Evolutionary conservation across 2,329 filamentous ascomycete species (phyloP), one percentile per base, ranked within the genome.

Genomic region (Cordyceps cateniannulata): DNA sequence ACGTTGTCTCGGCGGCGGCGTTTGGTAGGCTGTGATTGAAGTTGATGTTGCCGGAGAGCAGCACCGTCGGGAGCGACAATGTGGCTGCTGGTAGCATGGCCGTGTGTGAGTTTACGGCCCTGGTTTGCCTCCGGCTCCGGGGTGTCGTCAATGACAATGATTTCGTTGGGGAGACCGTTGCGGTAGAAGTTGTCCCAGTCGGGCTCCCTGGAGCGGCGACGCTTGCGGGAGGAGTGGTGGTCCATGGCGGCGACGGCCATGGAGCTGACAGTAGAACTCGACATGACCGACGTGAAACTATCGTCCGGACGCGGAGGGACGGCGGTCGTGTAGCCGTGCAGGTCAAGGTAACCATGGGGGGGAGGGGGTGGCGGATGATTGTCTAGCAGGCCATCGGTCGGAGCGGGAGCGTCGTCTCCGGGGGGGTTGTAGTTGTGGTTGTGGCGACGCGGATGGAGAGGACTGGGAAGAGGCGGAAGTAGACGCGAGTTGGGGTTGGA

Each of bases 121-220:
- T 75, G 74, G 59, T 75, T 72, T 52, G 73, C 68, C 62, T 83
- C 79, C 60, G 81, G 80, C 62, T 83, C 81, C 56, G 88, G 88
- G 5, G 85, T 86, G 72, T 93, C 88, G 72, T 89, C 85, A 68
- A 95, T 95, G 68, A 93, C 86, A 69, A 95, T 93, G 70, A 95
- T 86, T 76, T 95, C 90, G 71, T 91, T 88, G 25, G 90, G 90
- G 27, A 92, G 77, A 4, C 90, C 90, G 72, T 93, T 93, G 71
- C 88, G 88, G 73, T 93, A 93, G 70, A 93, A 95, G 65, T 82
- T 85, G 62, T 83, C 80, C 90, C 90, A 95, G 74, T 95, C 87
- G 54, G 89, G 88, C 66, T 85, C 81, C 71, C 81, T 82, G 64
- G 81, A 84, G 63, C 82, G 81, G 65, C 82, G 78, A 65, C 81